Percentiles rank a stretch among this genome's conserved stretches.
Conservation (phyloP, 306 rosid species). For the Dalbergia oliveri region DNA sequence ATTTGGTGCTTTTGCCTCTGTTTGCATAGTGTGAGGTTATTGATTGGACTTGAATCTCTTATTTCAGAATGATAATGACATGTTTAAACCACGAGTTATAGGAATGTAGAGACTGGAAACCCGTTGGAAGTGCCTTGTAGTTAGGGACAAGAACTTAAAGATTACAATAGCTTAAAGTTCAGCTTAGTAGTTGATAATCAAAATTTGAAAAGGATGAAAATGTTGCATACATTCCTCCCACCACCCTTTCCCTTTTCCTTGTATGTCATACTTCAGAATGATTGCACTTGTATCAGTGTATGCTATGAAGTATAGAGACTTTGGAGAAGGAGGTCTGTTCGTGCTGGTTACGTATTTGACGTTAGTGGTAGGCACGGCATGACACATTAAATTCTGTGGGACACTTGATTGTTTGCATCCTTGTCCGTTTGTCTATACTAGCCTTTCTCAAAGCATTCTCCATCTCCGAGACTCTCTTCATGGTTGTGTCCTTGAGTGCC, state of each 20-base stretch:
- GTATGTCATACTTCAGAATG: slow-evolving; percentile 12
- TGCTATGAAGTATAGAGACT: slow-evolving; percentile 5
- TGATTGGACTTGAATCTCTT: slow-evolving; percentile 33
- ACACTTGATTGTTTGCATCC: slow-evolving; percentile 2
- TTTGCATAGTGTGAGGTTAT: slow-evolving; percentile 32
- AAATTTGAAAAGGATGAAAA: slow-evolving; percentile 23
- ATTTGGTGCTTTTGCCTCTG: slow-evolving; percentile 24
- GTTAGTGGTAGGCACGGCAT: neutral
- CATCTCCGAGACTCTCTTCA: slow-evolving; percentile 94
- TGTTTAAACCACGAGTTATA: slow-evolving; percentile 20
- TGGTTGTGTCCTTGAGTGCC: slow-evolving; percentile 79
- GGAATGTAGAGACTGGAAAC: slow-evolving; percentile 21
- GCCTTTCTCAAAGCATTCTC: slow-evolving; percentile 94
- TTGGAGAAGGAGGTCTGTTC: neutral
- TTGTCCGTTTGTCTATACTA: slow-evolving; percentile 41
- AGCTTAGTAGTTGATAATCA: slow-evolving; percentile 15
- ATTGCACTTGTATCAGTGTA: neutral
- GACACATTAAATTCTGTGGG: slow-evolving; percentile 19
- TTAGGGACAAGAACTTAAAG: slow-evolving; percentile 25
- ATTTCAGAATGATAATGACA: slow-evolving; percentile 2
- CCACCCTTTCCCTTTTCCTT: neutral
- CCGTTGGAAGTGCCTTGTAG: slow-evolving; percentile 24
- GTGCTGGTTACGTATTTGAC: neutral
- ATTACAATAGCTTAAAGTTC: slow-evolving; percentile 6
- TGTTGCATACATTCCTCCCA: neutral